Evolutionary conservation across 2,329 filamentous ascomycete species (phyloP).

Genomic region (Curvularia sp.): DNA sequence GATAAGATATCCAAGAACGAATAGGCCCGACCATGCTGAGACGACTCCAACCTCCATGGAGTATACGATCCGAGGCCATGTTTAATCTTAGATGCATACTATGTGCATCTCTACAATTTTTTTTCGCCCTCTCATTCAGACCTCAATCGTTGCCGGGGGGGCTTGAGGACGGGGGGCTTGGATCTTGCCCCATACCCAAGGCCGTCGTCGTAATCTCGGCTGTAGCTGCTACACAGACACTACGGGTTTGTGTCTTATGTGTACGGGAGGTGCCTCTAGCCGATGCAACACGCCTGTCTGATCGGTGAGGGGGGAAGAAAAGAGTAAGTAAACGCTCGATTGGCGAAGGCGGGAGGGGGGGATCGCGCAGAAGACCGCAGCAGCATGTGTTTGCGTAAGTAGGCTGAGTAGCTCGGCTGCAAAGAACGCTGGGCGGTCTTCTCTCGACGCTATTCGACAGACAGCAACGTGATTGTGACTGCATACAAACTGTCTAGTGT

Average conservation of each 20-base stretch:
- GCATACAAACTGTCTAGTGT: constrained; percentile 1
- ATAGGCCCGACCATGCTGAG: constrained; percentile 4
- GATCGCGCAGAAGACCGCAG: constrained; percentile 6
- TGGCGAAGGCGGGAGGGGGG: constrained; percentile 13
- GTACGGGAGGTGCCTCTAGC: constrained; percentile 28
- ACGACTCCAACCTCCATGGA: constrained; percentile 2
- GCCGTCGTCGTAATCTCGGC: constrained; percentile 12
- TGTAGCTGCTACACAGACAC: constrained; percentile 7
- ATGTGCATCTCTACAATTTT: neutral
- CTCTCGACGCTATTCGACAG: constrained; percentile 12
- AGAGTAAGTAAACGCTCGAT: constrained; percentile 12
- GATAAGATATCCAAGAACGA: constrained; percentile 8
- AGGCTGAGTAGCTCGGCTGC: constrained; percentile 9
- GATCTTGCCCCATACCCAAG: neutral
- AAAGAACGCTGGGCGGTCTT: constrained; percentile 4
- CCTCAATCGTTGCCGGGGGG: constrained; percentile 6
- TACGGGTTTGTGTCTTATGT: neutral
- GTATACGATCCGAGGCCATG: constrained; percentile 12
- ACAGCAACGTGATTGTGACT: constrained; percentile 6
- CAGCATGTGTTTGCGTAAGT: constrained; percentile 3
- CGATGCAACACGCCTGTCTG: constrained; percentile 18
- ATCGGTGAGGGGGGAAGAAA: constrained; percentile 14
- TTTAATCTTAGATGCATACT: constrained; percentile 5
- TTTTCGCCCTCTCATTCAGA: constrained; percentile 1
- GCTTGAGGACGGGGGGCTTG: neutral